Evolutionary conservation across 2,329 filamentous ascomycete species (phyloP).

Genomic region (Aspergillus chevalieri): DNA sequence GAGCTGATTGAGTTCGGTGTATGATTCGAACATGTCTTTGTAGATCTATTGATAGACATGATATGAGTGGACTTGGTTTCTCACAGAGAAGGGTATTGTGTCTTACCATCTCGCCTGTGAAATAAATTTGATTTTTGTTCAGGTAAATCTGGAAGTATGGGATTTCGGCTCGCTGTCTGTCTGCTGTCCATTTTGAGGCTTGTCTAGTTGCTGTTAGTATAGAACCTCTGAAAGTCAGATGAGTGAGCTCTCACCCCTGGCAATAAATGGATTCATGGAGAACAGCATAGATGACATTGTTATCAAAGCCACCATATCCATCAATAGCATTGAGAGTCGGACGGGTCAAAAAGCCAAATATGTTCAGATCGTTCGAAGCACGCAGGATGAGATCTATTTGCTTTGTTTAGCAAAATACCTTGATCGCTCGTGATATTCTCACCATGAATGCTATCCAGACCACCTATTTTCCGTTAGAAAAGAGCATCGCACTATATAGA

Average conservation of each 20-base stretch:
- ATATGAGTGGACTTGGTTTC: constrained; percentile 1
- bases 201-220: constrained; percentile 33
- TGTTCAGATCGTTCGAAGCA: constrained; percentile 65
- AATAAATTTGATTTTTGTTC: constrained; percentile 56
- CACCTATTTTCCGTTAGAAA: constrained; percentile 41
- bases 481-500: not conserved
- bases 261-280: constrained; percentile 88
- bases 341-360: constrained; percentile 68
- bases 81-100: not conserved
- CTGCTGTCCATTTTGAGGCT: constrained; percentile 70
- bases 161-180: constrained; percentile 30
- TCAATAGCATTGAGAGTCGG: constrained; percentile 66
- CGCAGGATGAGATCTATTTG: constrained; percentile 57
- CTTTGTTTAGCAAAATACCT: constrained; percentile 3
- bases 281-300: constrained; percentile 74
- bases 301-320: constrained; percentile 62
- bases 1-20: constrained; percentile 66
- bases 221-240: not conserved
- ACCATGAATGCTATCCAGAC: constrained; percentile 67
- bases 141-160: constrained; percentile 43
- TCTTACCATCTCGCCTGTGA: constrained; percentile 78
- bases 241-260: constrained; percentile 45
- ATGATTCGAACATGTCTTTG: constrained; percentile 76
- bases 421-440: constrained; percentile 8
- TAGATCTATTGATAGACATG: constrained; percentile 50